Base-by-base conservation (phyloP, 108 stramenopile species). In the Phaeodactylum tricornutum region DNA sequence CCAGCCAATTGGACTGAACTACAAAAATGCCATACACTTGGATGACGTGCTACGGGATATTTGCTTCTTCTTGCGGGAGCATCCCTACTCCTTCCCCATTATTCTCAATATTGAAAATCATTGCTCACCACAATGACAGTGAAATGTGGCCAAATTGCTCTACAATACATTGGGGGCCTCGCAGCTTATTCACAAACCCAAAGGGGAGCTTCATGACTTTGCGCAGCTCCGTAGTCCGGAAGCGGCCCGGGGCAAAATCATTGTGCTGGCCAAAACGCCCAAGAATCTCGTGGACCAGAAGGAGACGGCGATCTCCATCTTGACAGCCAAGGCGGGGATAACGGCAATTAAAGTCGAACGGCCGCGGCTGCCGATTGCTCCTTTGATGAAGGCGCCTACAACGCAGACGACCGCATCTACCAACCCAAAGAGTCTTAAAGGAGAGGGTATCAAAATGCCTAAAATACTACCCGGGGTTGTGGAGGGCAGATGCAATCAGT, bases 101-200 rank as follows among this genome's bases (percentile, higher is more conserved):
- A 91, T 98, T 45, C 46, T 98, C 25, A 69, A 83, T 7, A 72
- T 98, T 37, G 95, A 98, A 71, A 95, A 93, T 59, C 94, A 96
- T 72, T 98, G 97, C 59, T 70, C 70, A 9, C 47, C 75, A 29
- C 35, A 50, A 22, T 69, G 65, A 54, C 95, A 96, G 72, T 37
- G n/a, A 49, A 69, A 52, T 20, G 69, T 96, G 81, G 89, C 91
- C 0, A 44, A 72, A 1, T 59, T 75, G 26, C 45, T 87, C n/a
- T 49, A 61, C 22, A 26, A 61, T 7, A 69, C 77, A 30, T 51
- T 87, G 22, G 79, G 69, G 35, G 48, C 57, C 35, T 28, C 48
- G 25, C 61, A 62, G 29, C 19, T 80, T 35, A 45, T 75, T 40
- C 44, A 57, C 61, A 61, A 71, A 47, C 69, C 59, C 11, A 71